Conservation (phyloP, 495 filamentous ascomycete species). For the Parathielavia appendiculata region DNA sequence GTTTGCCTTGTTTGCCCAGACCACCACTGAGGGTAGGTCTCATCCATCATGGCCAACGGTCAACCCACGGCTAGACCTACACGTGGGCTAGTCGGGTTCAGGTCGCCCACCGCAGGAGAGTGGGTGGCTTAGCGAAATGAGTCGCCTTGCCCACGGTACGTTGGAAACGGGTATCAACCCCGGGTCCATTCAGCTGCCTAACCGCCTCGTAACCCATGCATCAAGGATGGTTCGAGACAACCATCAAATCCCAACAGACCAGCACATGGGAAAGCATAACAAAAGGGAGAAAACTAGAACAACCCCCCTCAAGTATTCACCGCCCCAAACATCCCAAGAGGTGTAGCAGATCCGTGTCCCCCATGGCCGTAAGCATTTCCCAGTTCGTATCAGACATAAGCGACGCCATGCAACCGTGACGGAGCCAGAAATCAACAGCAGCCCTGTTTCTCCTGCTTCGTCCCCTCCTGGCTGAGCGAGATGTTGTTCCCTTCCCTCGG, state of each 20-base stretch:
- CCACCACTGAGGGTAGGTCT: too few relatives aligned
- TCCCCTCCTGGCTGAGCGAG: constrained; percentile 64
- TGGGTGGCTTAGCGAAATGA: too few relatives aligned
- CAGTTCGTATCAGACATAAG: constrained; percentile 38
- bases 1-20: too few relatives aligned
- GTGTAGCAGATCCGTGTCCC: constrained; percentile 35
- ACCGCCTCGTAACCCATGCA: constrained; percentile 31
- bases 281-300: constrained; percentile 31
- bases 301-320: constrained; percentile 25
- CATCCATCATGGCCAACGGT: too few relatives aligned
- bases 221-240: constrained; percentile 22
- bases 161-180: constrained; percentile 25
- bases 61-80: too few relatives aligned
- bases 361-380: constrained; percentile 33
- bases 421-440: constrained; percentile 61
- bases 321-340: constrained; percentile 27
- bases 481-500: constrained; percentile 58
- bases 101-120: too few relatives aligned
- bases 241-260: constrained; percentile 24
- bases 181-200: constrained; percentile 27
- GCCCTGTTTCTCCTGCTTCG: constrained; percentile 69
- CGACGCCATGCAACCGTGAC: constrained; percentile 46
- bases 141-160: too few relatives aligned
- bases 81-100: too few relatives aligned
- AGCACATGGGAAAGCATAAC: constrained; percentile 29